Evolutionary conservation across 106 monocot genomes (phyloP).

Genomic region (Acorus calamus): DNA sequence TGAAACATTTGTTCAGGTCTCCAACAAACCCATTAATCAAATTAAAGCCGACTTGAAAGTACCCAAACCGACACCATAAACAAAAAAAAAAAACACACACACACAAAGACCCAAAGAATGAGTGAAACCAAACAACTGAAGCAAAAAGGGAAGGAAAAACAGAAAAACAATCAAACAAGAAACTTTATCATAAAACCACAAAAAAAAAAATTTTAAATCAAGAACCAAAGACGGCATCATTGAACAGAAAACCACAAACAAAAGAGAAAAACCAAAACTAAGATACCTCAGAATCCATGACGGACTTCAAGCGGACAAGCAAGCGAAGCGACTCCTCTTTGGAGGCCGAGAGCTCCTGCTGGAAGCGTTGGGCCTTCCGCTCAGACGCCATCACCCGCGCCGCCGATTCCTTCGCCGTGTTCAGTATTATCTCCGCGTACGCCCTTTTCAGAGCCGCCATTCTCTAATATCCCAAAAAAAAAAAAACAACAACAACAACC

Average conservation of each 20-base stretch:
- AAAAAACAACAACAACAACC: neutral
- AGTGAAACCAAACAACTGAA: too few species aligned
- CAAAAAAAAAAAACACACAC: too few species aligned
- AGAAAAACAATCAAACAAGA: too few species aligned
- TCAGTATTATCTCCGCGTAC: constrained; percentile 53
- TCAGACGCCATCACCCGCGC: constrained; percentile 50
- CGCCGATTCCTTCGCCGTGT: constrained; percentile 56
- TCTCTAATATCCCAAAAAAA: constrained; percentile 17
- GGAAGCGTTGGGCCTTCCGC: constrained; percentile 18
- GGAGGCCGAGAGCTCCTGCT: constrained; percentile 18
- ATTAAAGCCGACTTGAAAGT: too few species aligned
- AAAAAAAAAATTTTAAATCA: neutral
- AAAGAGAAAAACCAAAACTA: neutral
- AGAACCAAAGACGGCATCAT: neutral
- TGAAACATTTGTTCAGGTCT: too few species aligned
- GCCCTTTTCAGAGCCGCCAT: constrained; percentile 49
- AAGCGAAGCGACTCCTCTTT: constrained; percentile 45
- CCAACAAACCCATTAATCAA: too few species aligned
- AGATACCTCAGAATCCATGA: constrained; percentile 61
- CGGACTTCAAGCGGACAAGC: constrained; percentile 40
- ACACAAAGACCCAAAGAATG: too few species aligned
- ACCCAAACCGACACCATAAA: too few species aligned
- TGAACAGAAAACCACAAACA: neutral
- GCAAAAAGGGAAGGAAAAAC: too few species aligned
- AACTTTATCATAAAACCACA: too few species aligned